Conservation (phyloP, 2,329 filamentous ascomycete genomes). For the Hypomyces perniciosus region DNA sequence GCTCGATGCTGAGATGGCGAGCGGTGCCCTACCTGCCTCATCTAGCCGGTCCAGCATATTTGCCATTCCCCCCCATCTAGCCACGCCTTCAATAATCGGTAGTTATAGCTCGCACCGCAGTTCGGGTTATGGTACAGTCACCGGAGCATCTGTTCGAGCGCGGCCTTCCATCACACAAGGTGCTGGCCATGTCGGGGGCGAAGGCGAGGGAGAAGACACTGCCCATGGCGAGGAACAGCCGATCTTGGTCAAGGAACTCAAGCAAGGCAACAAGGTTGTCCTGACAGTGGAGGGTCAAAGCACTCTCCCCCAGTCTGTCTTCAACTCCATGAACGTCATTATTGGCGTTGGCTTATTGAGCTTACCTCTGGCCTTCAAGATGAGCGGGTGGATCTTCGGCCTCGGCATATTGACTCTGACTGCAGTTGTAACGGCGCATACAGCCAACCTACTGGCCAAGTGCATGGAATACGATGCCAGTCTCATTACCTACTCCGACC, state of each 20-base stretch:
- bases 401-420: constrained; percentile 67
- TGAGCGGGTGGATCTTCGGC: constrained; percentile 84
- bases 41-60: constrained; percentile 43
- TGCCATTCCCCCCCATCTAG: constrained; percentile 53
- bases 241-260: constrained; percentile 80
- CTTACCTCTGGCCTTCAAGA: constrained; percentile 79
- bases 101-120: constrained; percentile 57
- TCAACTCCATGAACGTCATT: constrained; percentile 92
- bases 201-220: constrained; percentile 22
- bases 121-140: constrained; percentile 48
- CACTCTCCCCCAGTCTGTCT: constrained; percentile 91
- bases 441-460: constrained; percentile 75
- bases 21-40: constrained; percentile 23
- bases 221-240: constrained; percentile 60
- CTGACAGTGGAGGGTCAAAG: constrained; percentile 85
- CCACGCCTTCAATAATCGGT: constrained; percentile 63
- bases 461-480: constrained; percentile 82
- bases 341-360: constrained; percentile 88
- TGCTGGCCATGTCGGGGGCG: constrained; percentile 18
- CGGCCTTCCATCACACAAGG: constrained; percentile 42
- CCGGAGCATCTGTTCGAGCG: constrained; percentile 27
- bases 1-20: constrained; percentile 38
- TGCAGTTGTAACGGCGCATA: constrained; percentile 75
- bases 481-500: constrained; percentile 88
- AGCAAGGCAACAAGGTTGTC: constrained; percentile 80